phyloP scores from a whole-genome alignment of 495 filamentous ascomycete species.

The Amniculicola lignicola region DNA sequence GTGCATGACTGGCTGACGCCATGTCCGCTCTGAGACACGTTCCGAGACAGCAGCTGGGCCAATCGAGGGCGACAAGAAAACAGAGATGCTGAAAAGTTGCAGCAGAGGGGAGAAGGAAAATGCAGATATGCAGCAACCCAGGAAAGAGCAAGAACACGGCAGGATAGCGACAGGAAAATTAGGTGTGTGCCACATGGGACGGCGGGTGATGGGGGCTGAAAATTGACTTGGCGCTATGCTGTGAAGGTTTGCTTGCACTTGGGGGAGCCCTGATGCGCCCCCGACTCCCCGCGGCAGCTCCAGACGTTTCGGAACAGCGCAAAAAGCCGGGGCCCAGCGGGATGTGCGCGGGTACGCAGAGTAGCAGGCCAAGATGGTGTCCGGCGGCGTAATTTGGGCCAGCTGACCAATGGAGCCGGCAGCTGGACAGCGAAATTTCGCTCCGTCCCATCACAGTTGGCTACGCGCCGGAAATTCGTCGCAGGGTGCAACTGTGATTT shows the following conservation, averaged over 20 bases:
- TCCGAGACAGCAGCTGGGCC: slow-evolving; percentile 25
- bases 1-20: slow-evolving; percentile 24
- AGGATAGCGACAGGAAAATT: not conserved
- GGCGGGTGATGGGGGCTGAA: not conserved
- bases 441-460: slow-evolving; percentile 15
- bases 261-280: too few species aligned
- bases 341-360: not conserved
- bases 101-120: not conserved
- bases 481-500: slow-evolving; percentile 19
- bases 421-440: not conserved
- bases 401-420: not conserved
- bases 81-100: not conserved
- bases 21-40: slow-evolving; percentile 31
- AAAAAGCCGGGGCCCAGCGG: not conserved
- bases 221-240: too few species aligned
- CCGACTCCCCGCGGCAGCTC: too few species aligned
- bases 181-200: not conserved
- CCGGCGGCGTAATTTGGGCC: slow-evolving; percentile 1
- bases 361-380: slow-evolving; percentile 1
- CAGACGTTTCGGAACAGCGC: slow-evolving; percentile 4
- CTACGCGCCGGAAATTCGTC: slow-evolving; percentile 15
- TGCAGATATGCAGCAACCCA: not conserved
- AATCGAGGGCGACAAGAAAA: slow-evolving; percentile 10
- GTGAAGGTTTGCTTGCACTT: too few species aligned
- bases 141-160: not conserved